Conservation (phyloP, 2,329 filamentous ascomycete species). For the Claviceps spartinae region DNA sequence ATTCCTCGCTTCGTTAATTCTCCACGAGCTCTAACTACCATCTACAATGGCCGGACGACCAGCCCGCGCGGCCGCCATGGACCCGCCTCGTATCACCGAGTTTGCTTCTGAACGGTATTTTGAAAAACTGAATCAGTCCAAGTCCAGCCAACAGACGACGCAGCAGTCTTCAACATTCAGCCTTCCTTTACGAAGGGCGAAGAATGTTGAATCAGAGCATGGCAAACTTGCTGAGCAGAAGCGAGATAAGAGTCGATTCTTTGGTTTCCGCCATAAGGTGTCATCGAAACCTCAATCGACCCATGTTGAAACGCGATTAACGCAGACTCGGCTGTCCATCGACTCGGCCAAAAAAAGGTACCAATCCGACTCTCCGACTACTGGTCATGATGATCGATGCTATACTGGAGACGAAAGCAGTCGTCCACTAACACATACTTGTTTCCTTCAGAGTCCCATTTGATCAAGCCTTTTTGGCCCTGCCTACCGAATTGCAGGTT, state of each 20-base stretch:
- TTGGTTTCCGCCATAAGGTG: conserved; percentile 26
- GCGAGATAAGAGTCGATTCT: conserved; percentile 30
- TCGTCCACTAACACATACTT: conserved; percentile 8
- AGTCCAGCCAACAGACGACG: conserved; percentile 28
- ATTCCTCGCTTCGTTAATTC: conserved; percentile 12
- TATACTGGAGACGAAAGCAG: neutral
- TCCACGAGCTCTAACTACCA: conserved; percentile 1
- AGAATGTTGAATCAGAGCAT: conserved; percentile 17
- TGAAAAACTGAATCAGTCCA: conserved; percentile 44
- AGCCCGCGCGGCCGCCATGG: conserved; percentile 31
- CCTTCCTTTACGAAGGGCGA: conserved; percentile 33
- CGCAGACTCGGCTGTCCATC: conserved; percentile 9
- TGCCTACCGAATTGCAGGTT: conserved; percentile 50
- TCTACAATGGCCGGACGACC: conserved; percentile 21
- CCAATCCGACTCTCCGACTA: neutral
- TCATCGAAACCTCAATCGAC: conserved; percentile 19
- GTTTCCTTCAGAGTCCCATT: conserved; percentile 28
- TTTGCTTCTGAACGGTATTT: conserved; percentile 54
- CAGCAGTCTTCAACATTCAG: conserved; percentile 34
- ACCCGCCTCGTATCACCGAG: conserved; percentile 49
- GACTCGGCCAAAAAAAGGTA: conserved; percentile 22
- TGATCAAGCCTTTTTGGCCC: conserved; percentile 40
- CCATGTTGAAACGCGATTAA: conserved; percentile 7
- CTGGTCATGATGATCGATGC: no score
- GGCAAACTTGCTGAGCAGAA: conserved; percentile 20